These are phyloP conservation scores for Paecilomyces dactylethromorphus DNA, from an alignment of 2,329 filamentous ascomycete genomes.

Conservation along the genomic window DNA sequence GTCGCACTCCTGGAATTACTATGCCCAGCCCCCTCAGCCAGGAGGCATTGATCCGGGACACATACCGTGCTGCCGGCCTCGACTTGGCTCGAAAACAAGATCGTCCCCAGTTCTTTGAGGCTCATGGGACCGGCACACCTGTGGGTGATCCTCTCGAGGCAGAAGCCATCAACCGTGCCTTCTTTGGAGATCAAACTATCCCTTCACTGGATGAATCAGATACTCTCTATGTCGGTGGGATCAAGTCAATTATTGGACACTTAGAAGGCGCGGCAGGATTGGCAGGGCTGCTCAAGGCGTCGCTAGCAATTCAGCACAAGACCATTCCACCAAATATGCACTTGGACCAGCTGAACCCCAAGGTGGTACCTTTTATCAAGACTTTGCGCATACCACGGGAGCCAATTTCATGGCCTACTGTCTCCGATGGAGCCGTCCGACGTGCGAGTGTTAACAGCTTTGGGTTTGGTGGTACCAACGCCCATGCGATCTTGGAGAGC, in stretches of 20 bases:
- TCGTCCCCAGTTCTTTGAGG: conserved; percentile 39
- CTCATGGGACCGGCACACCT: conserved; percentile 39
- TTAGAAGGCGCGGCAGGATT: conserved; percentile 14
- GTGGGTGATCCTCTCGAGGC: conserved; percentile 26
- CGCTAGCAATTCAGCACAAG: not conserved
- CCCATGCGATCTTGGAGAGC: conserved; percentile 36
- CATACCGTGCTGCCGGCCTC: conserved; percentile 34
- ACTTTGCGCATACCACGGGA: conserved; percentile 9
- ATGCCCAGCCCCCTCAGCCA: conserved; percentile 33
- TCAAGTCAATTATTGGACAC: conserved; percentile 37
- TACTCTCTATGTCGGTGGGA: conserved; percentile 19
- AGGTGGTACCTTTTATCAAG: conserved; percentile 5
- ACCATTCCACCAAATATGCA: not conserved
- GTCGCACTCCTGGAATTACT: conserved; percentile 27
- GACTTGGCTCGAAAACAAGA: conserved; percentile 17
- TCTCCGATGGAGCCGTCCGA: conserved; percentile 12
- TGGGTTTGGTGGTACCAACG: conserved; percentile 39
- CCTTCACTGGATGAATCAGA: not conserved
- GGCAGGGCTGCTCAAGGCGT: not conserved
- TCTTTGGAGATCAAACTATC: conserved; percentile 9
- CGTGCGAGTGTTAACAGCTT: conserved; percentile 43
- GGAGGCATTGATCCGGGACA: conserved; percentile 29
- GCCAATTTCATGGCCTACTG: conserved; percentile 14
- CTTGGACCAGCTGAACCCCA: conserved; percentile 6
- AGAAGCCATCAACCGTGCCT: conserved; percentile 16